Conservation (phyloP, 78 protist genomes). For the Diacronema lutheri region DNA sequence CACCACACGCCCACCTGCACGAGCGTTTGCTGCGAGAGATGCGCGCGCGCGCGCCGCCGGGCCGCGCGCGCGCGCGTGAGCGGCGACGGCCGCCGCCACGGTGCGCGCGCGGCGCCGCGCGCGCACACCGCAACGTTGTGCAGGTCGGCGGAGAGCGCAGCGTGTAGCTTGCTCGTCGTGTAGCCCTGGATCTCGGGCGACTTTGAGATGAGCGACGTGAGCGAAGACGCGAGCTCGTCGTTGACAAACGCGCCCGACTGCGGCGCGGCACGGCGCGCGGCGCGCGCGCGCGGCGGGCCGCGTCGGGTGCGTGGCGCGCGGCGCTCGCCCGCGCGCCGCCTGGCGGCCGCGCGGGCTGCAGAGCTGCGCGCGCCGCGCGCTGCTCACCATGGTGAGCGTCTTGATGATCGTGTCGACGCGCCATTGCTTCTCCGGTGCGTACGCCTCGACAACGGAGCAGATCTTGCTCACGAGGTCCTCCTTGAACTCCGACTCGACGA, state of each 20-base stretch:
- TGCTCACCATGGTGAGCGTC: slow-evolving; percentile 69
- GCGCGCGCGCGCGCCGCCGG: too few species aligned
- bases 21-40: slow-evolving; percentile 33
- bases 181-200: slow-evolving; percentile 66
- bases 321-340: slow-evolving; percentile 34
- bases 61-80: too few species aligned
- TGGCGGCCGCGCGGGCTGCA: too few species aligned
- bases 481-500: slow-evolving; percentile 75
- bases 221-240: slow-evolving; percentile 67
- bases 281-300: background rate
- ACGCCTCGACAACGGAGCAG: slow-evolving; percentile 73
- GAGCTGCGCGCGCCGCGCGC: too few species aligned
- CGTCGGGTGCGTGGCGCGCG: background rate
- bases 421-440: slow-evolving; percentile 89
- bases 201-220: slow-evolving; percentile 53
- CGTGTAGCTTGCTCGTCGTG: slow-evolving; percentile 65
- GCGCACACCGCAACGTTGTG: background rate
- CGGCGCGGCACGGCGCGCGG: background rate
- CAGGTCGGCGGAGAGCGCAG: background rate
- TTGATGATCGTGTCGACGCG: slow-evolving; percentile 86
- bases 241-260: slow-evolving; percentile 66
- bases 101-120: too few species aligned
- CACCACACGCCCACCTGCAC: slow-evolving; percentile 74
- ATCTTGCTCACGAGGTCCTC: slow-evolving; percentile 44
- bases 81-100: too few species aligned